A percentile compares a stretch with the other conserved stretches of the same genome.
These are phyloP conservation scores for Clarireedia sp. DNA, from an alignment of 2,329 filamentous ascomycete genomes.

Conservation along the genomic window DNA sequence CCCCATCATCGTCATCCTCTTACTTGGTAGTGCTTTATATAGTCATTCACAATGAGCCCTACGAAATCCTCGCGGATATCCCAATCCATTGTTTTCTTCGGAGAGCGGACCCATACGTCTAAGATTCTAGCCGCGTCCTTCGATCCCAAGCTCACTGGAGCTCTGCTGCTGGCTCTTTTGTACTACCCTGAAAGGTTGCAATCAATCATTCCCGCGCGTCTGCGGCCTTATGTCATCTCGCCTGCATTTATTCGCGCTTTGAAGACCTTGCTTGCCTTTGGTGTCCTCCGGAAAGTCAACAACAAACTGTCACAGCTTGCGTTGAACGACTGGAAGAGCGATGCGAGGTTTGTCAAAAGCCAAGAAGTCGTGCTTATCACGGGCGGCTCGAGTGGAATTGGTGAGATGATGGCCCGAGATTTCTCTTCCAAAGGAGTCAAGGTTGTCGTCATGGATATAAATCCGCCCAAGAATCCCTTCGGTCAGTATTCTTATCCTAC, in stretches of 20 bases:
- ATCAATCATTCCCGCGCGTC: slow-evolving; percentile 14
- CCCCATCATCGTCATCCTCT: too few relatives aligned
- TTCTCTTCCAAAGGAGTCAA: slow-evolving; percentile 56
- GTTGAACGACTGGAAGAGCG: slow-evolving; percentile 42
- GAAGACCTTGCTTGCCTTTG: slow-evolving; percentile 39
- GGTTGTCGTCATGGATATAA: slow-evolving; percentile 64
- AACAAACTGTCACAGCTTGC: slow-evolving; percentile 42
- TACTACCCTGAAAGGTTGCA: slow-evolving; percentile 22
- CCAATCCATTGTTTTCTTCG: neutral
- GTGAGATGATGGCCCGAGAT: slow-evolving; percentile 46
- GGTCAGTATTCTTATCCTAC: slow-evolving; percentile 12
- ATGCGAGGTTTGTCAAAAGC: slow-evolving; percentile 51
- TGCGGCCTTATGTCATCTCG: slow-evolving; percentile 17
- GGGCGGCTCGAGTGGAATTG: slow-evolving; percentile 64
- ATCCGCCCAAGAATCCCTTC: slow-evolving; percentile 36
- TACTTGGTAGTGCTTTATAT: too few relatives aligned
- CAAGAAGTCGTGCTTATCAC: slow-evolving; percentile 67
- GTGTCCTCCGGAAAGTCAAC: slow-evolving; percentile 41
- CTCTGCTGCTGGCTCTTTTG: slow-evolving; percentile 19
- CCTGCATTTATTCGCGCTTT: slow-evolving; percentile 14
- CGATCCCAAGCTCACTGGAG: slow-evolving; percentile 17
- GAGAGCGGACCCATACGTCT: neutral
- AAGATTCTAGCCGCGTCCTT: neutral
- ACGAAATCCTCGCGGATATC: too few relatives aligned
- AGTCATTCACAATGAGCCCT: too few relatives aligned